Conservation (phyloP, 768 basidiomycete species). For the Collybia mongolica region DNA sequence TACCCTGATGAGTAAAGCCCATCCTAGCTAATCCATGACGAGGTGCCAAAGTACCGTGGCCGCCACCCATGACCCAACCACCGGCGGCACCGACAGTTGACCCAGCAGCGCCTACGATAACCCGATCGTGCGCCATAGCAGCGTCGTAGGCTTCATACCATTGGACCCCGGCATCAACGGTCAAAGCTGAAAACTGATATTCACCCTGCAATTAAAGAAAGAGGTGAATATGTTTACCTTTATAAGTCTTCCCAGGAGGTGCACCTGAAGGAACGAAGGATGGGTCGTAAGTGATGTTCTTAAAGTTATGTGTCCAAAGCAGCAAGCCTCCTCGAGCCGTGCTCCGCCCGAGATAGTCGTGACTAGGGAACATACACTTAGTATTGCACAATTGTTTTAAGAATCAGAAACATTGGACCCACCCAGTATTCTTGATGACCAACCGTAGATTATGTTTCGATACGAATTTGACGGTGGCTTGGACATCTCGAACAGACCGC, state of each 20-base stretch:
- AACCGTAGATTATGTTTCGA: slow-evolving; percentile 32
- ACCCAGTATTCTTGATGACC: slow-evolving; percentile 36
- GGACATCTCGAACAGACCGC: slow-evolving; percentile 32
- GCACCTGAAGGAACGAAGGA: slow-evolving; percentile 32
- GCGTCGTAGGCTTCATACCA: slow-evolving; percentile 42
- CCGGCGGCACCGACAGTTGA: slow-evolving; percentile 46
- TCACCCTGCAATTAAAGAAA: background rate
- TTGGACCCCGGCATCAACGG: slow-evolving; percentile 41
- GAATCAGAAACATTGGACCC: background rate
- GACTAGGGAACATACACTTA: slow-evolving; percentile 23
- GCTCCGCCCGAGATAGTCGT: slow-evolving; percentile 45
- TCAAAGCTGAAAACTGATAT: slow-evolving; percentile 19
- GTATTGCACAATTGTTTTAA: slow-evolving; percentile 10
- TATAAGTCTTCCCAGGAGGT: slow-evolving; percentile 12
- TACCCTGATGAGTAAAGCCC: background rate
- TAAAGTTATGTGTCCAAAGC: slow-evolving; percentile 38
- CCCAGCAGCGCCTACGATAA: slow-evolving; percentile 42
- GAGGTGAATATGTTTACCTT: slow-evolving; percentile 11
- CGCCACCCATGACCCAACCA: slow-evolving; percentile 48
- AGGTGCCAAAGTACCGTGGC: slow-evolving; percentile 40
- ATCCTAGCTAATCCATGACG: slow-evolving; percentile 38
- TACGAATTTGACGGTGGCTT: slow-evolving; percentile 40
- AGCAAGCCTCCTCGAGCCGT: slow-evolving; percentile 37
- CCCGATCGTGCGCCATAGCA: slow-evolving; percentile 31
- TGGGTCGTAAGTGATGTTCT: slow-evolving; percentile 28